These are phyloP conservation scores for Pulveroboletus sp. DNA, from an alignment of 768 basidiomycete species.

Conservation along the genomic window DNA sequence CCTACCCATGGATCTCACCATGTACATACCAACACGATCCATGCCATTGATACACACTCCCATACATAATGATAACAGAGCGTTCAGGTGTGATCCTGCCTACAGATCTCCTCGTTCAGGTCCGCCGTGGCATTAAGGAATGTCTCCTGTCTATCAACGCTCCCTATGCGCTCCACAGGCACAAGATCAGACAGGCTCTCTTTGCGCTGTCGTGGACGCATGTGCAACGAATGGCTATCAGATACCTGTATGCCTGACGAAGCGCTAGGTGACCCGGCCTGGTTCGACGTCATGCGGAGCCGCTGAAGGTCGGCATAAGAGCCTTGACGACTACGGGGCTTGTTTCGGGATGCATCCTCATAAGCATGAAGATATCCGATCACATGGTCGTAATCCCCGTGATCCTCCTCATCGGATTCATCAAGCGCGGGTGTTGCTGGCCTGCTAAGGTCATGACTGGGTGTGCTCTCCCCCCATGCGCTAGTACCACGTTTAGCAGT, in stretches of 20 bases:
- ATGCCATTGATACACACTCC: conserved; percentile 18
- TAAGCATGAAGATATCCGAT: conserved; percentile 56
- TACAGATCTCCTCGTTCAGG: conserved; percentile 59
- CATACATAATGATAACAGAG: conserved; percentile 12
- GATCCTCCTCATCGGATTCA: conserved; percentile 80
- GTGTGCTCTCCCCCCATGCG: conserved; percentile 67
- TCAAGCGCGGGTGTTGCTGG: conserved; percentile 72
- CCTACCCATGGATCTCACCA: conserved; percentile 17
- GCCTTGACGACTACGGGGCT: conserved; percentile 57
- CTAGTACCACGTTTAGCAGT: conserved; percentile 76
- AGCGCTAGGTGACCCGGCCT: conserved; percentile 4
- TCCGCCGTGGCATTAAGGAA: conserved; percentile 63
- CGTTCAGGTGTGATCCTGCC: conserved; percentile 26
- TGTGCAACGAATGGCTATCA: conserved; percentile 41
- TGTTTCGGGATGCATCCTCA: conserved; percentile 41
- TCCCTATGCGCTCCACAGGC: conserved; percentile 57
- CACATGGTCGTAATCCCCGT: conserved; percentile 89
- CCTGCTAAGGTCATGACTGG: conserved; percentile 55
- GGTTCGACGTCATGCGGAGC: conserved; percentile 40
- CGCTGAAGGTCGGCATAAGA: conserved; percentile 83
- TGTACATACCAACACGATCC: conserved; percentile 28
- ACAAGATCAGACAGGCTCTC: conserved; percentile 63
- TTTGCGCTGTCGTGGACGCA: conserved; percentile 51
- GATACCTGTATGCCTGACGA: conserved; percentile 16
- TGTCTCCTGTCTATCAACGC: conserved; percentile 48